Evolutionary conservation across 345 rosid species (phyloP), one percentile per base, ranked within the genome.

Genomic region (Lepidium sativum): DNA sequence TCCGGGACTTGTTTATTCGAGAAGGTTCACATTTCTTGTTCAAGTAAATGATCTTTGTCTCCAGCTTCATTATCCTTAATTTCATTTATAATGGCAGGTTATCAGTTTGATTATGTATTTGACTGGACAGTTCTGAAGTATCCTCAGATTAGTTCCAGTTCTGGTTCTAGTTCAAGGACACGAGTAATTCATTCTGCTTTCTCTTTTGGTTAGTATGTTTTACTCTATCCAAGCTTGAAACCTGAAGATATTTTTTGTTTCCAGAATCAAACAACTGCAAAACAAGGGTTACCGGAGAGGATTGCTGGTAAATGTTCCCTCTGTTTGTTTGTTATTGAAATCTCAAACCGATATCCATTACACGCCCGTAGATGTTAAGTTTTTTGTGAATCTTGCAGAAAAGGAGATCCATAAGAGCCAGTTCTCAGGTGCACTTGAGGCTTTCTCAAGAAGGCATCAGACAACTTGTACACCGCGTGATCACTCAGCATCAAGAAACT

Each of bases 101-200:
- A 84, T 78, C 88, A 83, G 71, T 84, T 85, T 74, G 90, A 87
- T 54, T 82, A 81, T 81, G 82, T 84, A 50, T 87, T 83, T 70
- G 88, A 87, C 75, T 87, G 95, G 95, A 87, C 91, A 65, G 80
- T 84, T 14, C 65, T 83, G 62, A 85, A 85, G 77, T 78, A 84
- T 63, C 91, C 95, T 40, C 95, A 84, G 53, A 60, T 81, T 54
- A 71, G 85, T 68, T 68, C 85, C 67, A 78, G 88, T 73, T 80
- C 94, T 21, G 76, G 85, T 66, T 67, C 86, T 63, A 79, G 86
- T 77, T 79, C 90, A 45, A 77, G 85, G 69, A 79, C 77, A 57
- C 64, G 80, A 75, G 95, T 87, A 35, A 17, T 34, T 16, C 15
- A 12, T 11, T 14, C 55, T 18, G 9, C 23, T 47, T 32, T 31